phyloP scores from a whole-genome alignment of 2,329 filamentous ascomycete species.

The Colletotrichum salicis region DNA sequence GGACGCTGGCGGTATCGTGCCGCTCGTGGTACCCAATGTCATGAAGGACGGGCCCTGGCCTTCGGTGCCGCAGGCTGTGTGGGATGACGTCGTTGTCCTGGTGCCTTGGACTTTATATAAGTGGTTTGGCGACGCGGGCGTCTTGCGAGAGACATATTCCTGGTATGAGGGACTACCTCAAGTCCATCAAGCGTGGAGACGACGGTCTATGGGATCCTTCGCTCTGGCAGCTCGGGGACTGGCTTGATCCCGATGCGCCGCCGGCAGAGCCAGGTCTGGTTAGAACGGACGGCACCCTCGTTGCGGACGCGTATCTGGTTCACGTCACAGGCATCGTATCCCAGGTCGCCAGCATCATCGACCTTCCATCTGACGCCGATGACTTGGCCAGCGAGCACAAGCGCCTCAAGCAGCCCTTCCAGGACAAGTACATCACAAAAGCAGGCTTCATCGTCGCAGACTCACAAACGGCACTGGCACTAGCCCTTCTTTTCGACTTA shows the following conservation, averaged over 20 bases:
- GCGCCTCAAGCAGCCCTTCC: conserved; percentile 43
- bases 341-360: conserved; percentile 46
- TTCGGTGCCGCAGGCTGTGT: conserved; percentile 48
- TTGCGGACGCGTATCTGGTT: conserved; percentile 60
- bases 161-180: conserved; percentile 53
- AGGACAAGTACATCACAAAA: conserved; percentile 43
- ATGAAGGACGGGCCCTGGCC: conserved; percentile 39
- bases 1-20: conserved; percentile 48
- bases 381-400: conserved; percentile 37
- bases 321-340: conserved; percentile 51
- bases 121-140: conserved; percentile 48
- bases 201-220: conserved; percentile 53
- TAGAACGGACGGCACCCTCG: conserved; percentile 51
- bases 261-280: conserved; percentile 51
- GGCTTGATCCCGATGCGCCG: conserved; percentile 60
- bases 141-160: conserved; percentile 50
- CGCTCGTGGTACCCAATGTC: conserved; percentile 44
- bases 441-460: conserved; percentile 45
- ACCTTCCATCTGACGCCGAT: conserved; percentile 40
- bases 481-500: conserved; percentile 51
- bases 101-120: conserved; percentile 53
- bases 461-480: conserved; percentile 52
- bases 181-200: conserved; percentile 43
- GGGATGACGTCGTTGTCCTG: conserved; percentile 54
- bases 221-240: conserved; percentile 55